Base-by-base conservation (phyloP, 1,284 basidiomycete species). In the Cryptococcus amylolentus region DNA sequence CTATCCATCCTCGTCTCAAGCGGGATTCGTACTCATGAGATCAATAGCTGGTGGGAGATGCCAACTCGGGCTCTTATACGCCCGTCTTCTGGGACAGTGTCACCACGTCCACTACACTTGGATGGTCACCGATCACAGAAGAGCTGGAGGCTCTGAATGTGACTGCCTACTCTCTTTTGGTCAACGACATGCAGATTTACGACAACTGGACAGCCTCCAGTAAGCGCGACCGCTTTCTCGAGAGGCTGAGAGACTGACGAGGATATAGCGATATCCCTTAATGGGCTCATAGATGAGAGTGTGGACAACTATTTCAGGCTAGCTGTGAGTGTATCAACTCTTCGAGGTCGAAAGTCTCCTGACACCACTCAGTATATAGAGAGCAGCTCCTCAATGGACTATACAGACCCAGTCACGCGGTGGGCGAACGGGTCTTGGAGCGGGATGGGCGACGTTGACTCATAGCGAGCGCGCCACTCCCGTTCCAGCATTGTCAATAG, bases 291-390 rank as follows among this genome's bases (percentile, higher is more conserved):
- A 12, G 51, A 42, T 16, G 18, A 28, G 4, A 55, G 51, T 2
- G 49, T 62, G 1, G 59, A 65, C 49, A 70, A 72, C 55, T 72
- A 62, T 55, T 61, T 73, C 50, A 60, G 69, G 26, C 20, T 71
- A 12, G 71, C 71, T 3, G 69, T 71, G 41, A 63, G 69, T 67
- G n/a, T 12, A n/a, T 39, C 23, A 26, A 43, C 18, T 20, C 18
- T n/a, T 8, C 23, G 23, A 23, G 27, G 41, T 14, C 13, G 26
- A 5, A 4, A 13, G 16, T 43, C 42, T 46, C 6, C 10, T 13
- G n/a, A 14, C 18, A n/a, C 18, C 49, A 7, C 28, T 14, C 52
- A 68, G 65, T 70, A 60, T 42, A 52, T 63, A 10, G 61, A 49
- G 2, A 66, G 64, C 54, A 66, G 65, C 0, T 59, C 63, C 1